phyloP scores from a whole-genome alignment of 257 asterid species.

The Handroanthus guayacan region DNA sequence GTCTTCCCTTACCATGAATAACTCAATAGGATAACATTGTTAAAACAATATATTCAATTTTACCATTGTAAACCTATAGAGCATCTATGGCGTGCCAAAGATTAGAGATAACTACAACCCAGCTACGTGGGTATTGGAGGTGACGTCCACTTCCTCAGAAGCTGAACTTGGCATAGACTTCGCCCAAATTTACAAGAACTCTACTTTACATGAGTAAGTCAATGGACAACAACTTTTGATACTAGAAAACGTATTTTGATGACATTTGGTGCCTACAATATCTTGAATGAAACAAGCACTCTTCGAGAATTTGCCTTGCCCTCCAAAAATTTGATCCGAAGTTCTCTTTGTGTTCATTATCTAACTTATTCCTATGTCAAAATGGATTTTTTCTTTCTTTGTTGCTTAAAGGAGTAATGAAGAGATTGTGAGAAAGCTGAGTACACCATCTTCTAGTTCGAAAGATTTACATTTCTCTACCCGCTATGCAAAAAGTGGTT shows the following conservation, averaged over 20 bases:
- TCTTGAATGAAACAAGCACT: no score
- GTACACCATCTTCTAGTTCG: constrained; percentile 49
- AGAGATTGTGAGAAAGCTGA: constrained; percentile 42
- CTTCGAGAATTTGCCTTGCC: no score
- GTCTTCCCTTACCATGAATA: constrained; percentile 12
- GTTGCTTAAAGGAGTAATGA: constrained; percentile 42
- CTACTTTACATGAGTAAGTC: constrained; percentile 50
- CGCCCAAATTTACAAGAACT: constrained; percentile 56
- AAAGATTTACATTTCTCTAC: constrained; percentile 51
- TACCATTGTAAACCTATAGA: constrained; percentile 30
- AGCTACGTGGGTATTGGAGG: constrained; percentile 62
- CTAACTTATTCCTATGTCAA: no score
- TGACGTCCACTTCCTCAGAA: constrained; percentile 67
- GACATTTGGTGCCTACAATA: no score
- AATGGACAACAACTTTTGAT: not conserved
- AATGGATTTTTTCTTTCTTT: not conserved
- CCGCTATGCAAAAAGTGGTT: constrained; percentile 47
- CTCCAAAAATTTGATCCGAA: no score
- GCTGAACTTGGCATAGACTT: constrained; percentile 63
- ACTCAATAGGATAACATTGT: not conserved
- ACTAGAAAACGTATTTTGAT: no score
- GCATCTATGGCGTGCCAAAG: constrained; percentile 48
- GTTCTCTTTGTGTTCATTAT: no score
- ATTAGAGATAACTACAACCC: constrained; percentile 54
- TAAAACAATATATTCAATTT: not conserved